These are phyloP conservation scores for Boletus rubropictus DNA, from an alignment of 768 basidiomycete species.

Conservation along the genomic window DNA sequence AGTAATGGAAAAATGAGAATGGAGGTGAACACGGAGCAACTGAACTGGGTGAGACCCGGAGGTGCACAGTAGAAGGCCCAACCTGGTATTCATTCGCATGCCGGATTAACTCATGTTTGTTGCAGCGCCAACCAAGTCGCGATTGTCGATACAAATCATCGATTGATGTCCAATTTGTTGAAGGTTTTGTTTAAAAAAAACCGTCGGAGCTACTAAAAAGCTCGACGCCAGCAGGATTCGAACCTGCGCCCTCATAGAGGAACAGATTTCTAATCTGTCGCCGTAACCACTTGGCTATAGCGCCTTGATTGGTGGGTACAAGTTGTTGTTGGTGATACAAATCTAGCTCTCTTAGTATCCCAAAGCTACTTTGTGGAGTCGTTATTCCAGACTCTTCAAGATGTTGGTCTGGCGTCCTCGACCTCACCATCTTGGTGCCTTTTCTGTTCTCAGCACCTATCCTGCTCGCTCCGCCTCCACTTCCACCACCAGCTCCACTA, in stretches of 20 bases:
- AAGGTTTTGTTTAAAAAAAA: too few species aligned
- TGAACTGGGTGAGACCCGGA: not conserved
- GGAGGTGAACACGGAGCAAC: not conserved
- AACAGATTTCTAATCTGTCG: constrained; percentile 56
- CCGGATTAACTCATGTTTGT: too few species aligned
- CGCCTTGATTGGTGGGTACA: constrained; percentile 42
- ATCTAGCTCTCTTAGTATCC: too few species aligned
- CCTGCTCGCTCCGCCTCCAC: not conserved
- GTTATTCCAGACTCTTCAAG: too few species aligned
- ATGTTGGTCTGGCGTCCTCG: constrained; percentile 22
- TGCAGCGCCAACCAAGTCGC: too few species aligned
- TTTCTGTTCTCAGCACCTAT: not conserved
- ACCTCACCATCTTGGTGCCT: not conserved
- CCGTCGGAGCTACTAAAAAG: constrained; percentile 1
- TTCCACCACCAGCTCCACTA: not conserved
- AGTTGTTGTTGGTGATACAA: too few species aligned
- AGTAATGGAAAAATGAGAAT: constrained; percentile 1
- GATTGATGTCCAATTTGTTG: too few species aligned
- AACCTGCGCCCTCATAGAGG: constrained; percentile 40
- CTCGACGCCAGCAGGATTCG: constrained; percentile 39
- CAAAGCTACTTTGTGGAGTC: too few species aligned
- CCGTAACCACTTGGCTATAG: constrained; percentile 75
- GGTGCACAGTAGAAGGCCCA: not conserved
- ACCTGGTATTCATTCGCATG: too few species aligned
- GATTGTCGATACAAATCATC: too few species aligned